Base-by-base conservation (phyloP, 2,329 filamentous ascomycete genomes). In the Cladophialophora carrionii region DNA sequence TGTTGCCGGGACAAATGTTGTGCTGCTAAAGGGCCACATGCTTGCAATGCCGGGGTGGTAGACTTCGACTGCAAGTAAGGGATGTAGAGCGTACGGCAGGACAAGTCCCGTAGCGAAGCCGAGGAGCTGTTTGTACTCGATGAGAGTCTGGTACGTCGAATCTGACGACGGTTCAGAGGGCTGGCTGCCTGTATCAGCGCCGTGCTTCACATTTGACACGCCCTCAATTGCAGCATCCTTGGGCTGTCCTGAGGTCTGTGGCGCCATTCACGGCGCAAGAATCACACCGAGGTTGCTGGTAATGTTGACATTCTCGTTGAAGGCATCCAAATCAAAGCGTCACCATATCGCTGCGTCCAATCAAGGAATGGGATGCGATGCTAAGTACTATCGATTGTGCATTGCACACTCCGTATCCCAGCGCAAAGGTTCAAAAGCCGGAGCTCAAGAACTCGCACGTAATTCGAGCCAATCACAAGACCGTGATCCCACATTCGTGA, bases 1-100 rank as follows among this genome's bases (percentile, higher is more conserved):
- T 12, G 57, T 63, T 1, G 78, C 75, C 0, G 83, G 80, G 7
- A 77, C 71, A 67, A 80, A 82, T 4, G 63, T 20, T 10, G 56
- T 9, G 48, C 56, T 53, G 24, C 51, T 54, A 48, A 71, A 69
- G 37, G 67, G 66, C 59, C 68, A 68, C 62, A 71, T 70, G 46
- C 48, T 66, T 54, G 61, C 67, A 17, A 68, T 10, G 58, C 63
- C 51, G n/a, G 69, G 68, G 32, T 64, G 61, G 24, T 62, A 67
- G 22, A 61, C 61, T 53, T 70, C 62, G 37, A 68, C 57, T 22
- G 58, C 67, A n/a, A 63, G 60, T 37, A 71, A 55, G 12, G 69
- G 69, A 43, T 64, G 65, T 7, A 68, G 60, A 22, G 68, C 56
- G 56, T 70, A 70, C 34, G 69, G 66, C 49, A 57, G 51, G 10